Conservation (phyloP, 1,284 basidiomycete species). For the Trametes pubescens region DNA sequence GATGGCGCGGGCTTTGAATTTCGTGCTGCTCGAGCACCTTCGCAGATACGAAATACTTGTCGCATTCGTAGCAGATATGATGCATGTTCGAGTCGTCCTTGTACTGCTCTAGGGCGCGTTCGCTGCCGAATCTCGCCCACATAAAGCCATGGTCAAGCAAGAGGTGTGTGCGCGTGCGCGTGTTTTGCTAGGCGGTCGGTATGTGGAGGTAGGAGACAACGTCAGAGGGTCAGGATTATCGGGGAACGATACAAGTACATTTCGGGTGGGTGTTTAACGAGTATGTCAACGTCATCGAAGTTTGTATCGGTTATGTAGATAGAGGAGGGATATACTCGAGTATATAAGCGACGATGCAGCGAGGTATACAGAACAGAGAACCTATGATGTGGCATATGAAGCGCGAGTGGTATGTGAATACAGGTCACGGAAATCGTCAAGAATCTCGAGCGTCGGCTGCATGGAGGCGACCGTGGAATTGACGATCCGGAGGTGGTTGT, state of each 20-base stretch:
- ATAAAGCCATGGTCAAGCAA: constrained; percentile 1
- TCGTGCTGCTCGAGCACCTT: constrained; percentile 30
- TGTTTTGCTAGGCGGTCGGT: not conserved
- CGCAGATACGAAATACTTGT: constrained; percentile 30
- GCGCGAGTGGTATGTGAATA: not conserved
- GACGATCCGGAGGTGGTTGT: not conserved
- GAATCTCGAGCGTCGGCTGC: constrained; percentile 1
- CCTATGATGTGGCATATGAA: not conserved
- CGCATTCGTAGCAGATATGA: constrained; percentile 47
- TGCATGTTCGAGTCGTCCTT: constrained; percentile 39
- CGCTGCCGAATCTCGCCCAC: constrained; percentile 21
- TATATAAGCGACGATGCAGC: too few relatives aligned
- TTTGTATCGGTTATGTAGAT: too few relatives aligned
- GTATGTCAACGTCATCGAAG: too few relatives aligned
- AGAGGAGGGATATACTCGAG: too few relatives aligned
- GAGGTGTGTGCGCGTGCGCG: not conserved
- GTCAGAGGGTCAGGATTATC: too few relatives aligned
- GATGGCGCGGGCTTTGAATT: constrained; percentile 33
- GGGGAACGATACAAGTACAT: too few relatives aligned
- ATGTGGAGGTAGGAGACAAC: not conserved
- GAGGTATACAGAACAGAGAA: not conserved
- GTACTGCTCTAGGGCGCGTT: constrained; percentile 38
- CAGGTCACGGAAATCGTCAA: not conserved
- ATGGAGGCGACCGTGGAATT: not conserved
- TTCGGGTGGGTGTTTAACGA: too few relatives aligned